A percentile compares a stretch with the other conserved stretches of the same genome.
Evolutionary conservation across 1,139 yeast species (phyloP).

Genomic region (Hyphopichia burtonii): DNA sequence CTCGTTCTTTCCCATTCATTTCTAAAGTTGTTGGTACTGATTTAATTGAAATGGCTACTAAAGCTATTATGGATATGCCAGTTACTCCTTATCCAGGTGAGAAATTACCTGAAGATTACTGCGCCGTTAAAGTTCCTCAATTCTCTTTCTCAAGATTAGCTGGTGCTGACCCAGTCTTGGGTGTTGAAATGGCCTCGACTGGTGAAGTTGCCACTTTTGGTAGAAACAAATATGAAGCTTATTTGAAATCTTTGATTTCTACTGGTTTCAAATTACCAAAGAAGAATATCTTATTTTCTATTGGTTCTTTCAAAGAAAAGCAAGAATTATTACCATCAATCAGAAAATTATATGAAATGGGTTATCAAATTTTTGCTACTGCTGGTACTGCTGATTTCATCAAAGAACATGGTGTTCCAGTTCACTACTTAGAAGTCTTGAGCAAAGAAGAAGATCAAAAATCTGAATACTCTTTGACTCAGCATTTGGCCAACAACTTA

Average conservation of each 20-base stretch:
- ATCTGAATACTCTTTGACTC: constrained; percentile 91
- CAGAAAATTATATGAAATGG: constrained; percentile 74
- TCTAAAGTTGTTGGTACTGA: constrained; percentile 98
- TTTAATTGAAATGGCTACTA: constrained; percentile 95
- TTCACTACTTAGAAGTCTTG: constrained; percentile 89
- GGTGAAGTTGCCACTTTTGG: constrained; percentile 99
- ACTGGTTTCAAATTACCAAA: constrained; percentile 95
- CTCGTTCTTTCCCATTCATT: constrained; percentile 97
- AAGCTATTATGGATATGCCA: constrained; percentile 90
- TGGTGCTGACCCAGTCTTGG: constrained; percentile 97
- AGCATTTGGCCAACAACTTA: constrained; percentile 93
- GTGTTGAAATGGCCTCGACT: constrained; percentile 99
- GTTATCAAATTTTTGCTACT: constrained; percentile 91
- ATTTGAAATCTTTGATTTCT: constrained; percentile 88
- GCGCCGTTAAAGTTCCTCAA: constrained; percentile 97
- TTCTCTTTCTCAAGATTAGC: constrained; percentile 96
- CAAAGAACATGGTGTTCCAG: constrained; percentile 91
- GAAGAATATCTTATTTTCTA: constrained; percentile 88
- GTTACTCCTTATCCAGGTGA: constrained; percentile 86
- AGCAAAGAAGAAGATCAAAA: constrained; percentile 74
- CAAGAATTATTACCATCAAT: constrained; percentile 89
- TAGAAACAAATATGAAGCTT: constrained; percentile 94
- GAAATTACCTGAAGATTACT: constrained; percentile 86
- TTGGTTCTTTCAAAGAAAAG: constrained; percentile 98
- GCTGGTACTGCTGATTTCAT: constrained; percentile 99